A percentile compares a stretch with the other conserved stretches of the same genome.
Evolutionary conservation across 2,329 filamentous ascomycete species (phyloP).

Genomic region (Aspergillus flavus): DNA sequence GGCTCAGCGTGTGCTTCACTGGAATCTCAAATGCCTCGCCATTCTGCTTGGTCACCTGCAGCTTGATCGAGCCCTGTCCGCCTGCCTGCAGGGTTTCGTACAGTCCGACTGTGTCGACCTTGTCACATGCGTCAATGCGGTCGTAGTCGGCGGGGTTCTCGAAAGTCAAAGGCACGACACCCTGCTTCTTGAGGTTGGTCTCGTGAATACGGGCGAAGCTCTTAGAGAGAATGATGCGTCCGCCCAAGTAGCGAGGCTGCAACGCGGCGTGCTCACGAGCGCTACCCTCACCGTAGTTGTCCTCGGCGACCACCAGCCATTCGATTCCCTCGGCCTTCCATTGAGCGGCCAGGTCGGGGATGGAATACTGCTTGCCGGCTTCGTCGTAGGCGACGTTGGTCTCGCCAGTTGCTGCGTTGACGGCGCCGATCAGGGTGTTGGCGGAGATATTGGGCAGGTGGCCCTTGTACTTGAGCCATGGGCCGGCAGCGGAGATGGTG

Average conservation of each 20-base stretch:
- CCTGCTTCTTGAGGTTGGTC: slow-evolving; percentile 96
- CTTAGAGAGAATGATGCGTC: slow-evolving; percentile 80
- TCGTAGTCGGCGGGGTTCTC: slow-evolving; percentile 87
- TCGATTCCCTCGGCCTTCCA: slow-evolving; percentile 77
- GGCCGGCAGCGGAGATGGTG: slow-evolving; percentile 94
- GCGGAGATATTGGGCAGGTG: slow-evolving; percentile 96
- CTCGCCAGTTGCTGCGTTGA: slow-evolving; percentile 89
- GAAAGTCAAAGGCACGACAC: slow-evolving; percentile 91
- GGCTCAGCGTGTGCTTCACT: slow-evolving; percentile 84
- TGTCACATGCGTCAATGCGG: slow-evolving; percentile 77
- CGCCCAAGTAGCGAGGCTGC: slow-evolving; percentile 87
- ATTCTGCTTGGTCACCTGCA: slow-evolving; percentile 27
- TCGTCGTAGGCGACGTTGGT: slow-evolving; percentile 91
- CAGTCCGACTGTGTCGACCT: slow-evolving; percentile 79
- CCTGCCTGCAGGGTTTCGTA: slow-evolving; percentile 69
- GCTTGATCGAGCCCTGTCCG: slow-evolving; percentile 25
- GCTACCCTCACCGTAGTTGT: slow-evolving; percentile 94
- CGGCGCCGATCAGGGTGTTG: slow-evolving; percentile 94
- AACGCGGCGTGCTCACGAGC: slow-evolving; percentile 88
- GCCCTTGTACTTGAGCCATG: slow-evolving; percentile 99
- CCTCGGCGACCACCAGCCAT: slow-evolving; percentile 95
- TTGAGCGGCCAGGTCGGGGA: slow-evolving; percentile 80
- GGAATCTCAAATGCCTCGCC: slow-evolving; percentile 70
- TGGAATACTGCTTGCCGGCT: slow-evolving; percentile 72
- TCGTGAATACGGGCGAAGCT: slow-evolving; percentile 91